phyloP scores from a whole-genome alignment of 2,329 filamentous ascomycete species.

The Curvularia eragrostidis region DNA sequence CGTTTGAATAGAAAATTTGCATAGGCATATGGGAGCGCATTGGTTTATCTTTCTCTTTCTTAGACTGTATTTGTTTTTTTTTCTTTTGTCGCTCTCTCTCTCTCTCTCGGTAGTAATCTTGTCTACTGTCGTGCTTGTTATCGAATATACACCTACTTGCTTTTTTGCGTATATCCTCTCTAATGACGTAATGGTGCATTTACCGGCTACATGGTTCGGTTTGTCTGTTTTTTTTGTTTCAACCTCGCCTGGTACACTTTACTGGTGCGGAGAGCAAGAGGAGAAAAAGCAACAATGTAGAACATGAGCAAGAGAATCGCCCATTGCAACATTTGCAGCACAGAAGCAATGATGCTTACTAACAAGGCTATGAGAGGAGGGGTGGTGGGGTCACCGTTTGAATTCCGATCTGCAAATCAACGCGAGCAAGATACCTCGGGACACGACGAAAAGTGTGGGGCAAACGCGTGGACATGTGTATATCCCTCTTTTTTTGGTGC shows the following conservation, averaged over 20 bases:
- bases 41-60: not conserved
- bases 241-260: not conserved
- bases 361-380: not conserved
- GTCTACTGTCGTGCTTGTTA: not conserved
- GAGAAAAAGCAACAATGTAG: not conserved
- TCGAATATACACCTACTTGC: not conserved
- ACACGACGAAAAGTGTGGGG: not conserved
- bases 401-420: not conserved
- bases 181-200: not conserved
- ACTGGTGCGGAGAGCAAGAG: not conserved
- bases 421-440: not conserved
- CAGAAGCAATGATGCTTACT: not conserved
- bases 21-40: not conserved
- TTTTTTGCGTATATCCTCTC: not conserved
- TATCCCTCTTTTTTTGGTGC: not conserved
- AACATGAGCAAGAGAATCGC: not conserved
- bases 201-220: no score
- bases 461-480: not conserved
- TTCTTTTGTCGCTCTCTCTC: not conserved
- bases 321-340: not conserved
- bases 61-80: not conserved
- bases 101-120: not conserved
- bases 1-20: slow-evolving; percentile 3
- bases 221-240: not conserved
- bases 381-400: not conserved